Evolutionary conservation across 2,329 filamentous ascomycete genomes (phyloP).

Genomic region (Sporothrix schenckii): DNA sequence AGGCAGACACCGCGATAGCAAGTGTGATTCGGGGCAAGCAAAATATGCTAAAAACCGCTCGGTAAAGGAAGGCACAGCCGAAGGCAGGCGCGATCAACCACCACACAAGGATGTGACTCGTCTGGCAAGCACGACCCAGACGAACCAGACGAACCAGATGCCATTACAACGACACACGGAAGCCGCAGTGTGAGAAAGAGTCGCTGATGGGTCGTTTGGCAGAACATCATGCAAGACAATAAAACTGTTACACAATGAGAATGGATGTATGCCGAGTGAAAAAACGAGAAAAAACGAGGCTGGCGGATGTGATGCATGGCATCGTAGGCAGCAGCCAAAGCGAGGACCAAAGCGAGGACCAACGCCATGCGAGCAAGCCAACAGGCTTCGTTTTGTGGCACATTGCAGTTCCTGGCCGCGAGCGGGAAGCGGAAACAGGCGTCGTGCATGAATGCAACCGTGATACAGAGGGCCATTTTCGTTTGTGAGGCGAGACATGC

Average conservation of each 20-base stretch:
- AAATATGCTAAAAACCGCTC: background rate
- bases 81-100: background rate
- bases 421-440: background rate
- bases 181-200: background rate
- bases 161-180: background rate
- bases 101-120: background rate
- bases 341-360: background rate
- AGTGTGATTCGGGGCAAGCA: background rate
- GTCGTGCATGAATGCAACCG: background rate
- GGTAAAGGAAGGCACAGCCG: background rate
- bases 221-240: background rate
- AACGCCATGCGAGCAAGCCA: background rate
- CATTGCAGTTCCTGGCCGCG: background rate
- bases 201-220: background rate
- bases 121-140: constrained; percentile 1
- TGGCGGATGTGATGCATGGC: background rate
- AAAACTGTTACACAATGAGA: background rate
- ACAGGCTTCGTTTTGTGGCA: background rate
- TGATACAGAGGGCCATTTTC: background rate
- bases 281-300: background rate
- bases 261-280: background rate
- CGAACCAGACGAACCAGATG: background rate
- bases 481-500: background rate
- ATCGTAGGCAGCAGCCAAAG: background rate
- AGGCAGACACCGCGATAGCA: background rate